phyloP scores from a whole-genome alignment of 306 rosid genomes.

The Canavalia gladiata region DNA sequence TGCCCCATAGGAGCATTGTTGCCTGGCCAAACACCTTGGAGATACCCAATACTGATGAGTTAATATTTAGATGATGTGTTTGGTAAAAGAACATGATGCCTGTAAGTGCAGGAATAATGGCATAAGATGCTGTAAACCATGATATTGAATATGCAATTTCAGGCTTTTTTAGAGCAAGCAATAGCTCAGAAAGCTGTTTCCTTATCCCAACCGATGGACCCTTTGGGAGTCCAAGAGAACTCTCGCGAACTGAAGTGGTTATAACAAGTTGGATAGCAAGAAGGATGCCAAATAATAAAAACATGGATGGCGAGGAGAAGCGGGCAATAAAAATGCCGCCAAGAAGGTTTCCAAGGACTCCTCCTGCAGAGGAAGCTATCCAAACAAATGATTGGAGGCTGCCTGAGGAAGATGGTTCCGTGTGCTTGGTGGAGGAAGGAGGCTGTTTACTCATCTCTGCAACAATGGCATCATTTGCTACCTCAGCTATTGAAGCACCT shows the following conservation, averaged over 20 bases:
- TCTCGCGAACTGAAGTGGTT: conserved; percentile 65
- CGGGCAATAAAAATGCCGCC: conserved; percentile 73
- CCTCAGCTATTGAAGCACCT: conserved; percentile 95
- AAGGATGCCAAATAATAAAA: conserved; percentile 70
- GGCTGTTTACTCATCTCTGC: conserved; percentile 80
- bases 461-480: conserved; percentile 93
- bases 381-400: conserved; percentile 91
- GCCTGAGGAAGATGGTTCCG: conserved; percentile 66
- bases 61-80: conserved; percentile 71
- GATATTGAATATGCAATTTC: conserved; percentile 72
- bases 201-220: conserved; percentile 64
- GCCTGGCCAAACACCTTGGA: conserved; percentile 94
- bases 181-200: conserved; percentile 72
- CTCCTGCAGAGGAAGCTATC: conserved; percentile 89
- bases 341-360: conserved; percentile 84
- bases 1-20: conserved; percentile 86
- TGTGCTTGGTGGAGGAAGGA: conserved; percentile 56
- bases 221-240: conserved; percentile 74
- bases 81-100: conserved; percentile 99
- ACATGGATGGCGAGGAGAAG: conserved; percentile 67
- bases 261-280: conserved; percentile 72
- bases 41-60: conserved; percentile 74
- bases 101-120: conserved; percentile 79
- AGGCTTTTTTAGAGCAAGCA: conserved; percentile 66
- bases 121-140: conserved; percentile 93